These are phyloP conservation scores for Dendrobium catenatum DNA, from an alignment of 106 monocot species.

Conservation along the genomic window DNA sequence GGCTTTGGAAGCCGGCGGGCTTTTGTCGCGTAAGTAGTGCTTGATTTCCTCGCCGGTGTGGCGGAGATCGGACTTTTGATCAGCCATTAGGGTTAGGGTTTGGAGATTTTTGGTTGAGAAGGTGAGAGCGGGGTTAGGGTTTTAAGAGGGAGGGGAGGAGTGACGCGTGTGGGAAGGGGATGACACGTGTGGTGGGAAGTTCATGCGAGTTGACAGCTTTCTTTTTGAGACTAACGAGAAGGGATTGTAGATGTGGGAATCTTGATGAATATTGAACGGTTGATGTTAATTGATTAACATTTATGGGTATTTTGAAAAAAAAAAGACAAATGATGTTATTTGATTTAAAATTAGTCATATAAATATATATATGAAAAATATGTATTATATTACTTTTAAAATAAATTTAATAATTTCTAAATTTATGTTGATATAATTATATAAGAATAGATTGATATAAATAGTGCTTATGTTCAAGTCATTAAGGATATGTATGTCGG, in stretches of 20 bases:
- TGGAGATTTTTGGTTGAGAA: background rate
- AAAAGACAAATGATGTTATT: too few species aligned
- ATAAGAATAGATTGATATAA: too few species aligned
- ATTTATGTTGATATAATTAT: too few species aligned
- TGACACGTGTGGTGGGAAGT: background rate
- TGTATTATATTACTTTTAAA: too few species aligned
- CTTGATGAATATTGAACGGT: background rate
- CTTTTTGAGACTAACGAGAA: background rate
- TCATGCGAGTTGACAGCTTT: slow-evolving; percentile 5
- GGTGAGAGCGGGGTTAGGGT: background rate
- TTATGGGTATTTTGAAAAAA: too few species aligned
- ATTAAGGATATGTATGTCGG: too few species aligned
- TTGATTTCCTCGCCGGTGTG: slow-evolving; percentile 10
- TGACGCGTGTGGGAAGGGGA: slow-evolving; percentile 12
- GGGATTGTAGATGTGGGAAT: background rate
- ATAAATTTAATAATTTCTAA: too few species aligned
- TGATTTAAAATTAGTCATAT: too few species aligned
- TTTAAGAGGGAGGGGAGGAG: slow-evolving; percentile 2
- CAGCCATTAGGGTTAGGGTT: background rate
- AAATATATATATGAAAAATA: too few species aligned
- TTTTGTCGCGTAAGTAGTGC: slow-evolving; percentile 13
- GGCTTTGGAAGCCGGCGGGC: slow-evolving; percentile 25
- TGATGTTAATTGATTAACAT: too few species aligned
- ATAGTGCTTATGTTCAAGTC: too few species aligned
- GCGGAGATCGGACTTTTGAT: background rate